Percentiles rank a stretch among this genome's conserved stretches.
These are phyloP conservation scores for Lepiota subincarnata DNA, from an alignment of 768 basidiomycete genomes.

Conservation along the genomic window DNA sequence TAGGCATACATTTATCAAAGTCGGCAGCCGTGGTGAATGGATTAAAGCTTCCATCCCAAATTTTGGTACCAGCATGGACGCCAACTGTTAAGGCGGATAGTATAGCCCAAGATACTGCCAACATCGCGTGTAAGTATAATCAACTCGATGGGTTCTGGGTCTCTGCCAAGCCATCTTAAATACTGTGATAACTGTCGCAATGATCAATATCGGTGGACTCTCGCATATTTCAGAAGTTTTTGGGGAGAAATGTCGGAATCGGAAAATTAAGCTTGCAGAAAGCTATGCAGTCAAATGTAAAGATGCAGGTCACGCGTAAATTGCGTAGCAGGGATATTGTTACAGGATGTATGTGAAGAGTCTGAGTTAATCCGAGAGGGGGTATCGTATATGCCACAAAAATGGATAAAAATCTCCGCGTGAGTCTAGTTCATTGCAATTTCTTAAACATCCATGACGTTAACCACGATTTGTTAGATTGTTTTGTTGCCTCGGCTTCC, in stretches of 20 bases:
- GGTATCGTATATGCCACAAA: constrained; percentile 29
- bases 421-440: constrained; percentile 21
- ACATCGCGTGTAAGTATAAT: constrained; percentile 19
- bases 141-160: background rate
- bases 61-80: constrained; percentile 43
- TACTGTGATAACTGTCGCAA: constrained; percentile 11
- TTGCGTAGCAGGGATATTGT: constrained; percentile 1
- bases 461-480: constrained; percentile 50
- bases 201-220: constrained; percentile 30
- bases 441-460: constrained; percentile 64
- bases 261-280: constrained; percentile 23
- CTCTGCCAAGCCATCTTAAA: constrained; percentile 10
- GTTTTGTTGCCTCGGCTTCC: constrained; percentile 43
- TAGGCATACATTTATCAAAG: constrained; percentile 48
- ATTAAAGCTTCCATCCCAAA: constrained; percentile 58
- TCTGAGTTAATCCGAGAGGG: constrained; percentile 34
- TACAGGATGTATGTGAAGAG: constrained; percentile 12
- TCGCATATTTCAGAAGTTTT: constrained; percentile 25
- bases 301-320: constrained; percentile 10
- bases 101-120: constrained; percentile 25
- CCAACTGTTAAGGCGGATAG: constrained; percentile 30
- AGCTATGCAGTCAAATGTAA: constrained; percentile 4
- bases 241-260: constrained; percentile 34
- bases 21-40: constrained; percentile 37
- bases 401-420: constrained; percentile 22